A percentile compares a stretch with the other conserved stretches of the same genome.
Evolutionary conservation across 78 protist species (phyloP).

Genomic region (Guillardia theta): DNA sequence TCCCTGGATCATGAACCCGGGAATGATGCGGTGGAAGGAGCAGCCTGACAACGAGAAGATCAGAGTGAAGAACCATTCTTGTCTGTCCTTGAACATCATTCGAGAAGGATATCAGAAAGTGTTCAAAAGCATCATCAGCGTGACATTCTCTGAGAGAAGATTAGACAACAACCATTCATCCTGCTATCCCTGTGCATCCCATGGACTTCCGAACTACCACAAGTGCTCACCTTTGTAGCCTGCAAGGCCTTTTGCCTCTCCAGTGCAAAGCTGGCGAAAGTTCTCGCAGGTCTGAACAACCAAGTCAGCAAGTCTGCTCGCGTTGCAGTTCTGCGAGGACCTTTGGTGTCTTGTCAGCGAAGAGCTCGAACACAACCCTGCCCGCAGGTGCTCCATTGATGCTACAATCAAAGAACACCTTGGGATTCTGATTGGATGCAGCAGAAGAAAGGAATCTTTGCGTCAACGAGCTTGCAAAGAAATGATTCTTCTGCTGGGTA

Average conservation of each 20-base stretch:
- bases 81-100: not conserved
- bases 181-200: not conserved
- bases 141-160: slow-evolving; percentile 26
- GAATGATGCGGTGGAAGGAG: slow-evolving; percentile 64
- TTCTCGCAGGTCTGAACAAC: slow-evolving; percentile 68
- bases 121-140: not conserved
- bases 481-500: too few species aligned
- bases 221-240: slow-evolving; percentile 2
- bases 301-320: too few species aligned
- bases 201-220: not conserved
- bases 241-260: slow-evolving; percentile 59
- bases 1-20: slow-evolving; percentile 63
- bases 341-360: slow-evolving; percentile 77
- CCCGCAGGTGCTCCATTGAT: slow-evolving; percentile 81
- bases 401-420: slow-evolving; percentile 86
- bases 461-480: too few species aligned
- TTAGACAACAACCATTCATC: not conserved
- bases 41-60: not conserved
- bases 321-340: too few species aligned
- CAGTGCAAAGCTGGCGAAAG: slow-evolving; percentile 84
- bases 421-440: not conserved
- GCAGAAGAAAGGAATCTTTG: not conserved
- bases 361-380: slow-evolving; percentile 87
- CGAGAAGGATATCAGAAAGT: not conserved
- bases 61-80: not conserved